Evolutionary conservation across 192 early-diverging fungal species (phyloP).

Genomic region (Backusella liffmaniae): DNA sequence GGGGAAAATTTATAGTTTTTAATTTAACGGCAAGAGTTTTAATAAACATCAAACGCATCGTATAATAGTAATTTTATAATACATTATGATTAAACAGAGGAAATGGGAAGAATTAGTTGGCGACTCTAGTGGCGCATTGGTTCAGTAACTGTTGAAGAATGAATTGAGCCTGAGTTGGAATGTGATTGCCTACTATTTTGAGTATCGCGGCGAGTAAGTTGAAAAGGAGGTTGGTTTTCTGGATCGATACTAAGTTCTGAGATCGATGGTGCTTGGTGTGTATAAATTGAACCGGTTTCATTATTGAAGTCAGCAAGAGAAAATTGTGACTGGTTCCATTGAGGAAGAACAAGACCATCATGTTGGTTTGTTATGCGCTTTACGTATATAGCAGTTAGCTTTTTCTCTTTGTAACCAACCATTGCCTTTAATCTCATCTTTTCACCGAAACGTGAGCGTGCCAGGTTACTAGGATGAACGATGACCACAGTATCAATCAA

Average conservation of each 20-base stretch:
- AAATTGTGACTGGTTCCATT: conserved; percentile 25
- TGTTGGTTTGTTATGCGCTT: conserved; percentile 39
- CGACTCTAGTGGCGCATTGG: neutral
- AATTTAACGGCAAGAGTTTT: neutral
- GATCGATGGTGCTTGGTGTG: neutral
- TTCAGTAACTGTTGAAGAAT: neutral
- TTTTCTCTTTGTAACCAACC: conserved; percentile 7
- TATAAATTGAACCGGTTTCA: conserved; percentile 21
- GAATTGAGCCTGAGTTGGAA: conserved; percentile 1
- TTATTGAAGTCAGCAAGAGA: conserved; percentile 23
- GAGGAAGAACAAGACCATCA: conserved; percentile 19
- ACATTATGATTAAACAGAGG: neutral
- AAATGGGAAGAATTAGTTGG: neutral
- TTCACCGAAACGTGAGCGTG: conserved; percentile 17
- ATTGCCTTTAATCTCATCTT: conserved; percentile 19
- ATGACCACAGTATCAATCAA: conserved; percentile 17
- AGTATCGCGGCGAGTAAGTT: conserved; percentile 1
- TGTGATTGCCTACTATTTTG: conserved; percentile 3
- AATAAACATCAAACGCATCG: neutral
- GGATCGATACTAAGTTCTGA: neutral
- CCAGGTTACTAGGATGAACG: conserved; percentile 7
- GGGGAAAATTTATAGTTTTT: neutral
- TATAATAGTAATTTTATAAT: neutral
- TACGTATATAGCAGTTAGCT: conserved; percentile 20
- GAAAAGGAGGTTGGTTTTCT: neutral